Conservation (phyloP, 306 rosid genomes). For the Quillaja saponaria region DNA sequence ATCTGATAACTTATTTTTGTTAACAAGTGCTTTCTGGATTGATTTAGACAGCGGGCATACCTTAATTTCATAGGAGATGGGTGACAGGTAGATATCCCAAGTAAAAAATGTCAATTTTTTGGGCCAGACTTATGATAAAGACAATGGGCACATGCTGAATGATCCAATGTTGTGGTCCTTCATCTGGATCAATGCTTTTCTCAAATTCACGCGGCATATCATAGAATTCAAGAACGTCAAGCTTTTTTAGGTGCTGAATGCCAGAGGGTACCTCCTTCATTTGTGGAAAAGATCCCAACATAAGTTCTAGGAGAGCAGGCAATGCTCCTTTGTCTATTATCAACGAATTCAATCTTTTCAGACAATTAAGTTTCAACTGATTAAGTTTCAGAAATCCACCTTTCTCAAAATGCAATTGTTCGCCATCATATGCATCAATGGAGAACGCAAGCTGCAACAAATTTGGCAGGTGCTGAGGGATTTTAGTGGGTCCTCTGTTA, state of each 20-base stretch:
- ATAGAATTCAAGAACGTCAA: background rate
- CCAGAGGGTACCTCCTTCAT: conserved; percentile 20
- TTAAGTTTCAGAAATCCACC: conserved; percentile 9
- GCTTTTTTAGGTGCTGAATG: conserved; percentile 1
- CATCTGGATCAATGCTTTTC: background rate
- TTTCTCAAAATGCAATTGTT: conserved; percentile 8
- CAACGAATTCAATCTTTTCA: background rate
- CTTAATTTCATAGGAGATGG: no score
- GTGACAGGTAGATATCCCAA: no score
- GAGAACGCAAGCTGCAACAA: background rate
- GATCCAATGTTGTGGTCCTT: background rate
- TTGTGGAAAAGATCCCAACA: background rate
- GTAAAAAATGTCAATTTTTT: no score
- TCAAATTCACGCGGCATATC: background rate
- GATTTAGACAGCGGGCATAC: no score
- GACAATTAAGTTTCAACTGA: background rate
- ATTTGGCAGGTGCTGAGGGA: background rate
- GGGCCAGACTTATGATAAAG: no score
- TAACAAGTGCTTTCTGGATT: no score
- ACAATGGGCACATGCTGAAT: background rate
- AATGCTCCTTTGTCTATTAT: conserved; percentile 10
- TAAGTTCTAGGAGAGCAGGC: conserved; percentile 5
- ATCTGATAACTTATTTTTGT: no score
- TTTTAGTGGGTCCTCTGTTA: conserved; percentile 10
- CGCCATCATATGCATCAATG: conserved; percentile 17